Percentiles rank a stretch among this genome's conserved stretches.
These are phyloP conservation scores for Gossypium stocksii DNA, from an alignment of 345 rosid genomes.

Conservation along the genomic window DNA sequence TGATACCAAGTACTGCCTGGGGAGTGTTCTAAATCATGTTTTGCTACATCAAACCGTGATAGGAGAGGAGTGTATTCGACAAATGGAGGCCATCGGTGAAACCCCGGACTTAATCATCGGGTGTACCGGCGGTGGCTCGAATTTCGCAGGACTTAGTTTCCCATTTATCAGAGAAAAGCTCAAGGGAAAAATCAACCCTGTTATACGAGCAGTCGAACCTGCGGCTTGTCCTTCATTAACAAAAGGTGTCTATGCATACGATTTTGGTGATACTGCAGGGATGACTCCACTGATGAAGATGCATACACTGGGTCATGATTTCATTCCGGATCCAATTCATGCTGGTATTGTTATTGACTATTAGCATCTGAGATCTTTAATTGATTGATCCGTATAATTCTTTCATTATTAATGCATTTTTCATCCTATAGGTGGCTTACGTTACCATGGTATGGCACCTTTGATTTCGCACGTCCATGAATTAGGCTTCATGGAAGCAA, in stretches of 20 bases:
- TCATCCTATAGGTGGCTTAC: conserved; percentile 60
- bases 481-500: conserved; percentile 81
- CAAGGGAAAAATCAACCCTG: conserved; percentile 70
- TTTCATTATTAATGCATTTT: conserved; percentile 4
- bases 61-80: conserved; percentile 81
- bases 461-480: conserved; percentile 80
- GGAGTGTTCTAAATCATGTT: conserved; percentile 91
- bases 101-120: conserved; percentile 85
- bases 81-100: conserved; percentile 83
- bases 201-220: conserved; percentile 82
- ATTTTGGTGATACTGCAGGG: conserved; percentile 84
- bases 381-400: conserved; percentile 10
- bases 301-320: conserved; percentile 97
- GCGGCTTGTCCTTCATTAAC: conserved; percentile 87
- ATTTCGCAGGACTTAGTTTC: conserved; percentile 87
- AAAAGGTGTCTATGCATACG: conserved; percentile 85
- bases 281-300: conserved; percentile 97
- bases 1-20: conserved; percentile 80
- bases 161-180: conserved; percentile 93
- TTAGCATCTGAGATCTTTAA: not conserved
- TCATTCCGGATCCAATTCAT: conserved; percentile 96
- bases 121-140: conserved; percentile 95
- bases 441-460: conserved; percentile 97
- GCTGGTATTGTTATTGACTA: conserved; percentile 43
- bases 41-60: conserved; percentile 90